These are phyloP conservation scores for Fusarium sp. DNA, from an alignment of 2,329 filamentous ascomycete species.

Conservation along the genomic window DNA sequence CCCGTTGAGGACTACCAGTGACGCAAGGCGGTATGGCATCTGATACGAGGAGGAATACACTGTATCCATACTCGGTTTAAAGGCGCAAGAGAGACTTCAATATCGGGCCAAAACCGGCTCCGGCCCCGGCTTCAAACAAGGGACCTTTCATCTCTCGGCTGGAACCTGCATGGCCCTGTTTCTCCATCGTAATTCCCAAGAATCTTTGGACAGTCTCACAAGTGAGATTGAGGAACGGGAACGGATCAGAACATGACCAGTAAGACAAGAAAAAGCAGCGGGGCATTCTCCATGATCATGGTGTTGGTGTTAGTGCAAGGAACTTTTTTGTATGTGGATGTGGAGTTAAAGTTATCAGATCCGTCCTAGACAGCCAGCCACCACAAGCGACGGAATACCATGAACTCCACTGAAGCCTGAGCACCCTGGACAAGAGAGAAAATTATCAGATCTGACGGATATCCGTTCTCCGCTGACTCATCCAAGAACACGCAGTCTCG, in stretches of 20 bases:
- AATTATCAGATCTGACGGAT: slow-evolving; percentile 16
- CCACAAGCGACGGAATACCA: neutral
- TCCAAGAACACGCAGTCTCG: neutral
- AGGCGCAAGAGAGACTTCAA: slow-evolving; percentile 1
- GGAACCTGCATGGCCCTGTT: neutral
- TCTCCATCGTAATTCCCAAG: slow-evolving; percentile 18
- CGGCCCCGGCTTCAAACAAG: neutral
- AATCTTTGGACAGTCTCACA: neutral
- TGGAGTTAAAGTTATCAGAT: slow-evolving; percentile 48
- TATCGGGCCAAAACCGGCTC: slow-evolving; percentile 27
- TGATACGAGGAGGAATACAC: slow-evolving; percentile 3
- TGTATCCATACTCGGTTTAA: slow-evolving; percentile 15
- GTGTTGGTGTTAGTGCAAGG: slow-evolving; percentile 18
- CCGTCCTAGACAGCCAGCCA: slow-evolving; percentile 33
- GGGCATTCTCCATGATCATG: slow-evolving; percentile 31
- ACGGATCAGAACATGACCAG: slow-evolving; percentile 12
- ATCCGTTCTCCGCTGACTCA: slow-evolving; percentile 6
- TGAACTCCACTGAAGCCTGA: neutral
- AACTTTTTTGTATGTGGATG: slow-evolving; percentile 22
- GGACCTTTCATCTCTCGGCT: slow-evolving; percentile 4
- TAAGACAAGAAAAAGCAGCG: slow-evolving; percentile 20
- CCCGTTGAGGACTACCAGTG: slow-evolving; percentile 2
- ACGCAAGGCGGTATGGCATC: slow-evolving; percentile 6
- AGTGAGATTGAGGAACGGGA: neutral
- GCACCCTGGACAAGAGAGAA: neutral